Percentiles rank a stretch among this genome's conserved stretches.
Evolutionary conservation across 2,329 filamentous ascomycete genomes (phyloP).

Genomic region (Penicillium sp.): DNA sequence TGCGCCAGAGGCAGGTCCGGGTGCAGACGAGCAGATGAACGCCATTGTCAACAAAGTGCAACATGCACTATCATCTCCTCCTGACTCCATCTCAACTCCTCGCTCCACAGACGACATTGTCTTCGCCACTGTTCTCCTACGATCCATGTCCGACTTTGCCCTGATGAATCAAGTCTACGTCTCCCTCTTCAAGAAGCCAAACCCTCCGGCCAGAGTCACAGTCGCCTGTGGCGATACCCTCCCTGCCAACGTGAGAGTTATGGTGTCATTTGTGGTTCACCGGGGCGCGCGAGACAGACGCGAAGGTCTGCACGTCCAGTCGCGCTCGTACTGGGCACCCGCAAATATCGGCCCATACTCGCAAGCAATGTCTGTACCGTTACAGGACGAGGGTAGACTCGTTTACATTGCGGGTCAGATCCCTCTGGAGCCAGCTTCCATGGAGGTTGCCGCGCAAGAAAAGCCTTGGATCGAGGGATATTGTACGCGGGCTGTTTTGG

Average conservation of each 20-base stretch:
- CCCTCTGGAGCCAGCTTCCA: slow-evolving; percentile 77
- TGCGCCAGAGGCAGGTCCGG: slow-evolving; percentile 44
- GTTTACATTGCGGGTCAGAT: slow-evolving; percentile 88
- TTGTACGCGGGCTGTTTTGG: slow-evolving; percentile 66
- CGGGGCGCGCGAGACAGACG: slow-evolving; percentile 37
- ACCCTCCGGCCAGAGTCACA: slow-evolving; percentile 83
- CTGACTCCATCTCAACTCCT: slow-evolving; percentile 11
- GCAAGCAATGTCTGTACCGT: slow-evolving; percentile 67
- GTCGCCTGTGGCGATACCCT: slow-evolving; percentile 74
- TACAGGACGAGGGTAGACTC: slow-evolving; percentile 39
- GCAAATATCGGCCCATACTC: slow-evolving; percentile 98
- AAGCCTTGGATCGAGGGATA: slow-evolving; percentile 46
- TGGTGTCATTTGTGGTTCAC: slow-evolving; percentile 60
- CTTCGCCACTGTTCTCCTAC: slow-evolving; percentile 68
- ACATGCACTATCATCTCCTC: slow-evolving; percentile 11
- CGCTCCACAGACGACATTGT: slow-evolving; percentile 46
- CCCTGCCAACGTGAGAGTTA: slow-evolving; percentile 62
- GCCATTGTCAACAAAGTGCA: slow-evolving; percentile 34
- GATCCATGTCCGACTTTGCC: slow-evolving; percentile 78
- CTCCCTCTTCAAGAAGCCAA: slow-evolving; percentile 72
- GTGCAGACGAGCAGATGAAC: slow-evolving; percentile 48
- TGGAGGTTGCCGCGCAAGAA: slow-evolving; percentile 55
- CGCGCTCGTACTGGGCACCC: slow-evolving; percentile 93
- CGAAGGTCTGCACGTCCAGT: slow-evolving; percentile 81
- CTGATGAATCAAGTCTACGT: slow-evolving; percentile 76